phyloP scores from a whole-genome alignment of 768 basidiomycete species.

The Glaciozyma antarctica region DNA sequence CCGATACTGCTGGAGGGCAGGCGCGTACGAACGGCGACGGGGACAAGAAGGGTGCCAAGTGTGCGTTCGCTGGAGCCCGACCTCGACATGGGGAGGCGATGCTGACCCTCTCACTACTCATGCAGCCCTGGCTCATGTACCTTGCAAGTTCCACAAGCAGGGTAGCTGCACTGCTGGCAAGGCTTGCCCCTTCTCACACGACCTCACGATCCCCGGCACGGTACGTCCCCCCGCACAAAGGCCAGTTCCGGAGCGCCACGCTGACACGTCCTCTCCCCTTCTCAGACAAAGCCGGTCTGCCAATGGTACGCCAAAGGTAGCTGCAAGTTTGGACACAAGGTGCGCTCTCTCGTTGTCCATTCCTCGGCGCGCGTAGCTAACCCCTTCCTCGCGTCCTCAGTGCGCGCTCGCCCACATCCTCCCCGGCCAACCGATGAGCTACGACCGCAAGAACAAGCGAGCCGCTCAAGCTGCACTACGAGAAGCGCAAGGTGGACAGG shows the following conservation, averaged over 20 bases:
- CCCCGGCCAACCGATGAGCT: conserved; percentile 85
- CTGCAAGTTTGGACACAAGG: conserved; percentile 58
- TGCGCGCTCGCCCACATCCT: conserved; percentile 90
- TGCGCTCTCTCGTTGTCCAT: not conserved
- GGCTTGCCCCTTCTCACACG: conserved; percentile 92
- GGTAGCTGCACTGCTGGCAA: conserved; percentile 5
- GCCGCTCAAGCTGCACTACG: conserved; percentile 36
- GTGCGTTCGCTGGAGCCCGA: no score
- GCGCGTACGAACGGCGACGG: no score
- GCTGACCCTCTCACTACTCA: no score
- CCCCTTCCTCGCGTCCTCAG: not conserved
- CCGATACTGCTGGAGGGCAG: no score
- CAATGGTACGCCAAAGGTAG: conserved; percentile 70
- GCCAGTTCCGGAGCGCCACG: conserved; percentile 35
- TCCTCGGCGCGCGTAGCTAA: not conserved
- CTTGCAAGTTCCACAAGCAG: conserved; percentile 94
- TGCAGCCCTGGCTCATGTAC: conserved; percentile 81
- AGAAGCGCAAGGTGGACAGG: conserved; percentile 10
- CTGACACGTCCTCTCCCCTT: conserved; percentile 49
- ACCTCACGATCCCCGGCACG: conserved; percentile 55
- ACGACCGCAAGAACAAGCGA: conserved; percentile 94
- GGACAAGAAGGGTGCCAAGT: no score
- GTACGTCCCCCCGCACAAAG: not conserved
- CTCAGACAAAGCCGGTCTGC: conserved; percentile 39
- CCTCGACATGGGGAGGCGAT: no score